Evolutionary conservation across 2,329 filamentous ascomycete species (phyloP).

Genomic region (Esteya vermicola): DNA sequence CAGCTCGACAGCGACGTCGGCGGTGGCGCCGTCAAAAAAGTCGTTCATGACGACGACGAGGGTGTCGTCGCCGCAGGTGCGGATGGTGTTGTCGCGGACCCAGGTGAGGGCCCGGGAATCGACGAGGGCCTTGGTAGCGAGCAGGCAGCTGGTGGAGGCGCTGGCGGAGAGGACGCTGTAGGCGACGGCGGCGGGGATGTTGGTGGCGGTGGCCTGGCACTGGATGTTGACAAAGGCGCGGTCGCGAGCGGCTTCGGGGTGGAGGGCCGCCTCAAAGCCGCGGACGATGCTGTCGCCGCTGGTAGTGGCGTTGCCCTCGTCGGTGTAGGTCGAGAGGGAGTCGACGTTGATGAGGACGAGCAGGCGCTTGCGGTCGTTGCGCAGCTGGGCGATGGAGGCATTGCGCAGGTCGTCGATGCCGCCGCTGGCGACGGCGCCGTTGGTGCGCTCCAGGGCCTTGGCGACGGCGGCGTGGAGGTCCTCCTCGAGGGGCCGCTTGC

Average conservation of each 20-base stretch:
- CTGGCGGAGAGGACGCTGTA: slow-evolving; percentile 29
- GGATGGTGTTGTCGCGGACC: slow-evolving; percentile 25
- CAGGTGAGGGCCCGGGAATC: slow-evolving; percentile 33
- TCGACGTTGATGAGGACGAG: slow-evolving; percentile 22
- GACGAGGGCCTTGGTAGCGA: slow-evolving; percentile 33
- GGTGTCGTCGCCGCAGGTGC: slow-evolving; percentile 21
- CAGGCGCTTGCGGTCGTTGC: slow-evolving; percentile 20
- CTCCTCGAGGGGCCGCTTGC: slow-evolving; percentile 23
- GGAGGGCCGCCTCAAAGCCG: slow-evolving; percentile 20
- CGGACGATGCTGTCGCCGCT: slow-evolving; percentile 22
- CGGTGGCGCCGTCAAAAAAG: slow-evolving; percentile 34
- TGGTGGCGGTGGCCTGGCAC: slow-evolving; percentile 36
- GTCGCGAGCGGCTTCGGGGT: slow-evolving; percentile 16
- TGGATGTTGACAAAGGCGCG: slow-evolving; percentile 27
- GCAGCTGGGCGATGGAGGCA: slow-evolving; percentile 19
- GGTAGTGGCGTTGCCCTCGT: slow-evolving; percentile 25
- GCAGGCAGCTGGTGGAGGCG: slow-evolving; percentile 26
- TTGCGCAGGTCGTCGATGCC: slow-evolving; percentile 19
- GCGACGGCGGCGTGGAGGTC: slow-evolving; percentile 24
- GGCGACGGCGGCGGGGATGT: slow-evolving; percentile 29
- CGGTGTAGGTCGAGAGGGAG: slow-evolving; percentile 25
- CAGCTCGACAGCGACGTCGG: slow-evolving; percentile 27
- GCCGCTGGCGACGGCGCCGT: slow-evolving; percentile 16
- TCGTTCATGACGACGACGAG: slow-evolving; percentile 35
- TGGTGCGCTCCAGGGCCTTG: slow-evolving; percentile 16